Conservation (phyloP, 805 yeast species). For the Spathaspora gorwiae region DNA sequence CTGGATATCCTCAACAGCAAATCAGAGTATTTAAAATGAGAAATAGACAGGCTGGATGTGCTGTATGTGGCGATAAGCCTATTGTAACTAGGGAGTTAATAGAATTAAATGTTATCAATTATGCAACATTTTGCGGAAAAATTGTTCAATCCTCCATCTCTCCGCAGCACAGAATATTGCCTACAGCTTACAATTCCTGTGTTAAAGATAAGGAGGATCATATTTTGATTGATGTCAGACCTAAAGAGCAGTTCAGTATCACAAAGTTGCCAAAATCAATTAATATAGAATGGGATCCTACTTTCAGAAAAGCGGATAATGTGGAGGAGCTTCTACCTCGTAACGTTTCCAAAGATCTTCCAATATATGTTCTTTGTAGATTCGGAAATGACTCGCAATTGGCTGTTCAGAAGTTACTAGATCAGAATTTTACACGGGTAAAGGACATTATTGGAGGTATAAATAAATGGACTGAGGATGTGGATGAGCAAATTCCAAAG, state of each 20-base stretch:
- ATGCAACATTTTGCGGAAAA: slow-evolving; percentile 72
- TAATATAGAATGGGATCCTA: slow-evolving; percentile 58
- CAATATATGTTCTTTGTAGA: slow-evolving; percentile 67
- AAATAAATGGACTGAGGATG: slow-evolving; percentile 54
- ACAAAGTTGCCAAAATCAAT: slow-evolving; percentile 54
- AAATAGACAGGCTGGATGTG: slow-evolving; percentile 54
- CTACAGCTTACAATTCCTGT: slow-evolving; percentile 28
- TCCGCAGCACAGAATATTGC: slow-evolving; percentile 43
- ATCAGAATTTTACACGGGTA: slow-evolving; percentile 45
- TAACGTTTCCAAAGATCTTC: slow-evolving; percentile 15
- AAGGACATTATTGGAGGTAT: slow-evolving; percentile 79
- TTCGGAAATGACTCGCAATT: slow-evolving; percentile 88
- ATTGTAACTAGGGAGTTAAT: slow-evolving; percentile 46
- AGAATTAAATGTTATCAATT: slow-evolving; percentile 48
- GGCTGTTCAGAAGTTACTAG: slow-evolving; percentile 57
- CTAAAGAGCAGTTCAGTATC: slow-evolving; percentile 68
- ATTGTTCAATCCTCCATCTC: slow-evolving; percentile 43
- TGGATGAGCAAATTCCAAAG: slow-evolving; percentile 60
- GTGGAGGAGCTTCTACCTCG: slow-evolving; percentile 18
- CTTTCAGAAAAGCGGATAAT: slow-evolving; percentile 27
- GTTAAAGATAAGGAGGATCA: slow-evolving; percentile 4
- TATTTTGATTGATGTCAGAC: slow-evolving; percentile 73
- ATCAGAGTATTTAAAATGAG: slow-evolving; percentile 79
- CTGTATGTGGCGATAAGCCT: slow-evolving; percentile 57
- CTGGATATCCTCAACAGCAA: slow-evolving; percentile 63